phyloP scores from a whole-genome alignment of 495 filamentous ascomycete species.

The Articulospora tetracladia region DNA sequence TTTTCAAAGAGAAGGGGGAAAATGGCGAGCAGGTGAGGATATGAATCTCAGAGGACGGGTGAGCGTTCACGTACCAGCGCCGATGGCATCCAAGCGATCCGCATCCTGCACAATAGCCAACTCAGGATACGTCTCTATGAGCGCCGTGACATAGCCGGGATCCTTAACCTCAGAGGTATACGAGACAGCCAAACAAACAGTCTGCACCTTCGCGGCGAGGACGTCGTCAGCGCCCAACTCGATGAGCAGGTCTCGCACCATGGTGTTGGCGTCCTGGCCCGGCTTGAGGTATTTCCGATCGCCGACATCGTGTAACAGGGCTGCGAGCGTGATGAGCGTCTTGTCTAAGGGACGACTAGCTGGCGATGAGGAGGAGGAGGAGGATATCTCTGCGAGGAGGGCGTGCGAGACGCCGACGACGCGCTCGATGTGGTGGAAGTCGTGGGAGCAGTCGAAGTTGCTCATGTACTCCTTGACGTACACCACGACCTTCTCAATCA shows the following conservation, averaged over 20 bases:
- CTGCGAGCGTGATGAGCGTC: slow-evolving; percentile 56
- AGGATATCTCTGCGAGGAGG: slow-evolving; percentile 25
- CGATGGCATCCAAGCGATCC: slow-evolving; percentile 84
- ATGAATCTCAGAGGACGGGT: too few species aligned
- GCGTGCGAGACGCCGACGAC: slow-evolving; percentile 59
- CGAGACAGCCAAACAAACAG: slow-evolving; percentile 67
- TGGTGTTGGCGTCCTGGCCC: background rate
- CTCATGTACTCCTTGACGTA: slow-evolving; percentile 58
- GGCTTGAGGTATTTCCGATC: background rate
- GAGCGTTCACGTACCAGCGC: slow-evolving; percentile 67
- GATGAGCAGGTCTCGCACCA: background rate
- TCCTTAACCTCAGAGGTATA: slow-evolving; percentile 68
- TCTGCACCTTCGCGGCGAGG: slow-evolving; percentile 48
- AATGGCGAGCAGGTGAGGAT: too few species aligned
- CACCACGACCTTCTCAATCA: slow-evolving; percentile 13
- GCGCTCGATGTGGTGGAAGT: slow-evolving; percentile 76
- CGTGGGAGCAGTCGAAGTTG: slow-evolving; percentile 77
- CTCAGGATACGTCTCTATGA: slow-evolving; percentile 59
- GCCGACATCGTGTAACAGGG: slow-evolving; percentile 70
- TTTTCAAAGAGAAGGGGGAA: too few species aligned
- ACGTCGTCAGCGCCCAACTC: background rate
- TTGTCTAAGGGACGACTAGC: slow-evolving; percentile 35
- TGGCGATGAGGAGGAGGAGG: slow-evolving; percentile 3
- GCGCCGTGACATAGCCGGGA: slow-evolving; percentile 35
- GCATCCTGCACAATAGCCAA: slow-evolving; percentile 87